Evolutionary conservation across 495 filamentous ascomycete genomes (phyloP), one percentile per base, ranked within the genome.

Genomic region (Hyaloscypha finlandica): DNA sequence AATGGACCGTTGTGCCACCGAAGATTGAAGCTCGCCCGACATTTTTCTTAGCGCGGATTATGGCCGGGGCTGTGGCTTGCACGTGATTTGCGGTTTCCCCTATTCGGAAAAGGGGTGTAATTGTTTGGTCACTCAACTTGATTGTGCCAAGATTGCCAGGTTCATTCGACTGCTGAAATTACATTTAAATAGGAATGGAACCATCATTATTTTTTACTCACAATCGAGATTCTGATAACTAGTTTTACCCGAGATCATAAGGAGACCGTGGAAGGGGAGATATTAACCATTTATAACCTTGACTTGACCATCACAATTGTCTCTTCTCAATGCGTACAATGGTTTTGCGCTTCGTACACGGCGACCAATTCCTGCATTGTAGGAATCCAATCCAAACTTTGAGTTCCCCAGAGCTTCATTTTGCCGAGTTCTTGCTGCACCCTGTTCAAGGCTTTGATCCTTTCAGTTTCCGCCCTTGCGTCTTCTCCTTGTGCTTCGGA

Each of bases 1-100:
- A 30, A 59, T 61, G 53, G 32, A 12, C 31, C 33, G 33, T 61
- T 20, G 59, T 61, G 59, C 59, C 59, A 48, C 32, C 12, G 30
- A 59, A 37, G 35, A 37, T 32, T 54, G 30, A 29, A 64, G 62
- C 62, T 64, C 48, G 48, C 32, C 62, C 52, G 30, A 56, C 20
- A 37, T 33, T 64, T 56, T 64, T 64, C n/a, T 64, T 56, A 59
- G 56, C 56, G 56, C 39, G 30, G 56, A 59, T 30, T 59, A 39
- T 37, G 30, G 29, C 31, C 32, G 31, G 56, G 19, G 30, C 14
- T 48, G 42, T 25, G 9, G 16, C 6, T 19, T 48, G 42, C 42
- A 48, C 42, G 42, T 48, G 42, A 48, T 48, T 19, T 16, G 16
- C 12, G 0, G 12, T 1, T 12, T 6, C 42, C 42, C 42, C 42